Percentiles rank a stretch among this genome's conserved stretches.
Evolutionary conservation across 106 monocot genomes (phyloP).

Genomic region (Dioscorea alata): DNA sequence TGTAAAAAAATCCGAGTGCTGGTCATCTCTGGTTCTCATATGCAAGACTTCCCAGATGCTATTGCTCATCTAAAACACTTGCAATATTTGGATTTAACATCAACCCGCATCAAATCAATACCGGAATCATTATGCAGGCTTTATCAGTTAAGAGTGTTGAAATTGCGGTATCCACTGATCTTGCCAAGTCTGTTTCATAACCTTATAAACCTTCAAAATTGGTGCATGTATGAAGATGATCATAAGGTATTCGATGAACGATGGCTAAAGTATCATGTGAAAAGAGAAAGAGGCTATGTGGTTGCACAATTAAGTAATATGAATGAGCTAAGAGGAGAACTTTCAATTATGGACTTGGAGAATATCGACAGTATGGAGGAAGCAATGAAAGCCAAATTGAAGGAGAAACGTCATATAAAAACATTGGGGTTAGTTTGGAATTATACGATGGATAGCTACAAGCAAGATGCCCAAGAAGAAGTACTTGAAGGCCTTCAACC

Average conservation of each 20-base stretch:
- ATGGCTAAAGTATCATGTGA: no score
- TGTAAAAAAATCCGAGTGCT: constrained; percentile 16
- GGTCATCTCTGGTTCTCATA: not conserved
- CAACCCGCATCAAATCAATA: no score
- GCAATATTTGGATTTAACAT: constrained; percentile 19
- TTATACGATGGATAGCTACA: not conserved
- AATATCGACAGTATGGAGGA: not conserved
- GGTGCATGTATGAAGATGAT: no score
- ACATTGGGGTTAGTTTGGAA: not conserved
- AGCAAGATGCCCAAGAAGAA: not conserved
- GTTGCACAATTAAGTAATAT: not conserved
- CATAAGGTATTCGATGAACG: no score
- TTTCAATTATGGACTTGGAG: not conserved
- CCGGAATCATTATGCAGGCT: not conserved
- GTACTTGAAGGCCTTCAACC: constrained; percentile 10
- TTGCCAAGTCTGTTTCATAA: no score
- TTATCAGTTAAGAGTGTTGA: no score
- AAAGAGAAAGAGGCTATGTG: not conserved
- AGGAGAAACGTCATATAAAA: no score
- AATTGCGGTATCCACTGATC: not conserved
- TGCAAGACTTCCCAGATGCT: constrained; percentile 2
- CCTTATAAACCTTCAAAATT: no score
- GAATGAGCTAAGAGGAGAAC: not conserved
- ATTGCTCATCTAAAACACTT: constrained; percentile 30
- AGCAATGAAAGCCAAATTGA: not conserved